Base-by-base conservation (phyloP, 345 rosid species). In the Cardamine chenopodiifolia region DNA sequence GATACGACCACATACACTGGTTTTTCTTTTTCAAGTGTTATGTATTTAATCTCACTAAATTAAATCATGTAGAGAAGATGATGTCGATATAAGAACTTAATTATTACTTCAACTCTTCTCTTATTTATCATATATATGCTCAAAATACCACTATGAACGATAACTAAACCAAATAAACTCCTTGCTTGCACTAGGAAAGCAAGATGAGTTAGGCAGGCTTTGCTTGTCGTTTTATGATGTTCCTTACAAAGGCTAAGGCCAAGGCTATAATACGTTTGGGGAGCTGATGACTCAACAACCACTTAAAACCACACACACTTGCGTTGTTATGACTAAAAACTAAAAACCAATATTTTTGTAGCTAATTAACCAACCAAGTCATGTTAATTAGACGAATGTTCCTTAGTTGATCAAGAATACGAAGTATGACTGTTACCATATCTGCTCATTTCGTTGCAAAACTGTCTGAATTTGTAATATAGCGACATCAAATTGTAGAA, bases 201-300 rank as follows among this genome's bases (percentile, higher is more conserved):
- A 75, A 68, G 61, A 84, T 72, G 71, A 35, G 73, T 61, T 62
- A 26, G 77, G 82, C 67, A 54, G 76, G 53, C 58, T 55, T 78
- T 32, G 54, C 52, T 52, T 70, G 78, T 77, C 73, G 66, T 78
- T 72, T 71, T 57, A 23, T 71, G 62, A 75, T 62, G 64, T 68
- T 53, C 53, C 65, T 70, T 23, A 57, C 71, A 72, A 64, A 72
- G 61, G 54, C 64, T 42, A 61, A 7, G 74, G 50, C 48, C 66
- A 62, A 70, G 76, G 54, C 79, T 79, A 77, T 47, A 56, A 8
- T 62, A 34, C 52, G 34, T 70, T 73, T 50, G 55, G 68, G 68
- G 64, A 76, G 58, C 59, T 73, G 76, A 70, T 82, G 85, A 82
- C 82, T 82, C 87, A 70, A 37, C 75, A 72, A 57, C 75, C 87